Conservation (phyloP, 371 early-diverging fungal species). For the Mortierella sp. region DNA sequence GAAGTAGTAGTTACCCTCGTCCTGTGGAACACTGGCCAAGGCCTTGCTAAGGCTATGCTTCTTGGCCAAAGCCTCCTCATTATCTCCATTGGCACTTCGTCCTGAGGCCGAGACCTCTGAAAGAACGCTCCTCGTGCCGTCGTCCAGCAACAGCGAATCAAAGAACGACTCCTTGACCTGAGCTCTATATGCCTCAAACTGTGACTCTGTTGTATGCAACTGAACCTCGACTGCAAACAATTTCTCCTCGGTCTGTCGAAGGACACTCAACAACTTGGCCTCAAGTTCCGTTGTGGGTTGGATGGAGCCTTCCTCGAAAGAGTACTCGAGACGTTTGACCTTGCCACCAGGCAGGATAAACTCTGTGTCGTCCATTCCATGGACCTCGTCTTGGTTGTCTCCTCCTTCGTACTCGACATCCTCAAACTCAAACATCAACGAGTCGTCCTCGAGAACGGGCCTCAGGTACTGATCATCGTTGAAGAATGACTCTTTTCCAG, state of each 20-base stretch:
- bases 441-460: constrained; percentile 86
- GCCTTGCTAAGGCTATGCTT: not conserved
- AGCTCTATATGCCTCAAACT: constrained; percentile 75
- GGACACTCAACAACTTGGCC: constrained; percentile 60
- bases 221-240: constrained; percentile 62
- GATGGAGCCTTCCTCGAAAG: constrained; percentile 23
- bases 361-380: constrained; percentile 9
- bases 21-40: constrained; percentile 36
- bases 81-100: not conserved
- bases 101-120: constrained; percentile 5
- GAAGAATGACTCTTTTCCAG: constrained; percentile 69
- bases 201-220: constrained; percentile 57
- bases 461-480: constrained; percentile 78
- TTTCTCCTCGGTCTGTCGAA: constrained; percentile 59
- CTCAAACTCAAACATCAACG: constrained; percentile 74
- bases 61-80: constrained; percentile 4
- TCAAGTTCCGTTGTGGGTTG: constrained; percentile 67
- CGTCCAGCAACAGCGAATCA: constrained; percentile 59
- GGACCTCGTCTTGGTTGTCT: not conserved
- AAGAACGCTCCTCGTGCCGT: constrained; percentile 32
- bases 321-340: constrained; percentile 5
- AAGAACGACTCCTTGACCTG: constrained; percentile 79
- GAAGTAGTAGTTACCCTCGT: constrained; percentile 82
- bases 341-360: constrained; percentile 34
- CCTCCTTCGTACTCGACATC: constrained; percentile 71